Evolutionary conservation across 2,329 filamentous ascomycete genomes (phyloP).

Genomic region (Mycosphaerelloides madeirae): DNA sequence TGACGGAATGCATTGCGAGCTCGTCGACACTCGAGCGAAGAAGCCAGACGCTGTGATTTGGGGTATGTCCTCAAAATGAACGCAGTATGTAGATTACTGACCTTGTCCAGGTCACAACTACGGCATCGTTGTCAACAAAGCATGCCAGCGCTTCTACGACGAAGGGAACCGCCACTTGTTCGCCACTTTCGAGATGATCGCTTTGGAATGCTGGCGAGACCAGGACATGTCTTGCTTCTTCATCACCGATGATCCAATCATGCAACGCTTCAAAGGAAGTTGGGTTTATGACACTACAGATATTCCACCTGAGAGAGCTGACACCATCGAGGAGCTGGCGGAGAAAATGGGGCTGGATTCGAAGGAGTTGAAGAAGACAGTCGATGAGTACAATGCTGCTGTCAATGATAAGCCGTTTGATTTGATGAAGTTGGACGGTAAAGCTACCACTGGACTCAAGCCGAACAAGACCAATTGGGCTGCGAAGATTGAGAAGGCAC

Average conservation of each 20-base stretch:
- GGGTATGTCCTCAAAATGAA: slow-evolving; percentile 17
- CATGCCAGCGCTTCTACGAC: slow-evolving; percentile 71
- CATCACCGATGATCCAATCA: slow-evolving; percentile 39
- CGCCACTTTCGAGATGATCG: slow-evolving; percentile 43
- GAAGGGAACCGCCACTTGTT: slow-evolving; percentile 76
- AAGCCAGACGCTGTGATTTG: slow-evolving; percentile 41
- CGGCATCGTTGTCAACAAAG: slow-evolving; percentile 41
- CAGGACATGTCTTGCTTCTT: slow-evolving; percentile 41
- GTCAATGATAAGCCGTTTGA: slow-evolving; percentile 39
- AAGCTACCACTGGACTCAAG: slow-evolving; percentile 35
- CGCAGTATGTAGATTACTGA: background rate
- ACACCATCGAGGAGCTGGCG: slow-evolving; percentile 39
- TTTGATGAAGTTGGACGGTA: slow-evolving; percentile 40
- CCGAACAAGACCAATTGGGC: slow-evolving; percentile 41
- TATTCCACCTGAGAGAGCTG: slow-evolving; percentile 36
- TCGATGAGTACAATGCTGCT: slow-evolving; percentile 38
- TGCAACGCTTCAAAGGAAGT: slow-evolving; percentile 39
- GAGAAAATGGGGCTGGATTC: slow-evolving; percentile 37
- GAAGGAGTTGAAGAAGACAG: slow-evolving; percentile 35
- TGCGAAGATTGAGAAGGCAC: slow-evolving; percentile 35
- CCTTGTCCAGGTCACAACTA: slow-evolving; percentile 34
- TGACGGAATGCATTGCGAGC: slow-evolving; percentile 42
- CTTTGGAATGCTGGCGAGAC: slow-evolving; percentile 38
- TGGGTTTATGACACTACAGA: slow-evolving; percentile 44
- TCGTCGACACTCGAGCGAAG: slow-evolving; percentile 39